These are phyloP conservation scores for Dichotomocladium elegans DNA, from an alignment of 371 early-diverging fungal genomes.

Conservation along the genomic window DNA sequence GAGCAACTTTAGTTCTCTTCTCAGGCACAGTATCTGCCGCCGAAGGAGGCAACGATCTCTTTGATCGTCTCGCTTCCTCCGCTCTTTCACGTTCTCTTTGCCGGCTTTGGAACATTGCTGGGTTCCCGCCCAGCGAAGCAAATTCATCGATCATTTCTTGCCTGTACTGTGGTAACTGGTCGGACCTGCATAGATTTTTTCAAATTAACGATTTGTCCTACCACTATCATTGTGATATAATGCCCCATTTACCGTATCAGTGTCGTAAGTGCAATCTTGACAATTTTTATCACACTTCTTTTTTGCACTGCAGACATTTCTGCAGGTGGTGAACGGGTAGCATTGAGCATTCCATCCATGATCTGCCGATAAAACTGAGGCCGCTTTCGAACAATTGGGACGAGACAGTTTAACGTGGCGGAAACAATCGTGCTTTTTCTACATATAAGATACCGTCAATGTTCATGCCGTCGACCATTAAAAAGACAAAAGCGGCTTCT, in stretches of 20 bases:
- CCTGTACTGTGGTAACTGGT: constrained; percentile 20
- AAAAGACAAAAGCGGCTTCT: too few relatives aligned
- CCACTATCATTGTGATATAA: not conserved
- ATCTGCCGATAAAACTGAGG: constrained; percentile 28
- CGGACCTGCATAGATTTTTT: constrained; percentile 18
- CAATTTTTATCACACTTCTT: constrained; percentile 36
- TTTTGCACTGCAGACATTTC: constrained; percentile 30
- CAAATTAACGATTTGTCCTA: not conserved
- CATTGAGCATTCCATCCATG: constrained; percentile 15
- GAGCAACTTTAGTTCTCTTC: constrained; percentile 17
- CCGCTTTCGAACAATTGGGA: constrained; percentile 30
- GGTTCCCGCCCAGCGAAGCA: constrained; percentile 37
- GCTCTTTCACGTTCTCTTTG: constrained; percentile 15
- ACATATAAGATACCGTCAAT: not conserved
- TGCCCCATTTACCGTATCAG: constrained; percentile 31
- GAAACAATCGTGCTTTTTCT: constrained; percentile 26
- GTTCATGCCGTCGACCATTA: too few relatives aligned
- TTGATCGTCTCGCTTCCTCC: constrained; percentile 14
- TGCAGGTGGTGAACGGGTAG: constrained; percentile 22
- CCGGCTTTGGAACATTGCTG: constrained; percentile 31
- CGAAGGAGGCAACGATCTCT: not conserved
- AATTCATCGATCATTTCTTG: constrained; percentile 33
- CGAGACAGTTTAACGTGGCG: constrained; percentile 39
- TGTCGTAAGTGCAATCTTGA: constrained; percentile 37
- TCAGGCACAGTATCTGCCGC: not conserved